Percentiles rank a stretch among this genome's conserved stretches.
Conservation (phyloP, 2,329 filamentous ascomycete genomes). For the Monascus ruber region DNA sequence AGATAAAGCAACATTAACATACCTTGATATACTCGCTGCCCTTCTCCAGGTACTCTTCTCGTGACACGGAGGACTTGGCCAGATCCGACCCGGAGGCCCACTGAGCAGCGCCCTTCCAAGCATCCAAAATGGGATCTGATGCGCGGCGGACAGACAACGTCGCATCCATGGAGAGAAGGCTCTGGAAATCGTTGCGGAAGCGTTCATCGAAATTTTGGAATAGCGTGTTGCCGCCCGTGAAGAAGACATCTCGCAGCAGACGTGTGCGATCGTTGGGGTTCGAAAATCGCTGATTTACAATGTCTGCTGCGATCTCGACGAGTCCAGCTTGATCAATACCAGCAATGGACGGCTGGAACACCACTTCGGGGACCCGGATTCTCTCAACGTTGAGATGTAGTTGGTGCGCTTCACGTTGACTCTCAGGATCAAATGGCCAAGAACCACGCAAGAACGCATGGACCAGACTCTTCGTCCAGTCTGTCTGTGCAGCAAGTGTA, state of each 20-base stretch:
- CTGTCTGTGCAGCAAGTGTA: conserved; percentile 80
- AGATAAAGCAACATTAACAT: conserved; percentile 4
- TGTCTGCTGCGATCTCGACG: conserved; percentile 81
- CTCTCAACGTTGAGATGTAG: conserved; percentile 94
- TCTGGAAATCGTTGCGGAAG: conserved; percentile 58
- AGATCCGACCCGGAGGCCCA: conserved; percentile 57
- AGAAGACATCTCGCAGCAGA: conserved; percentile 75
- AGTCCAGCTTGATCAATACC: conserved; percentile 89
- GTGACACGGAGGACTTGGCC: conserved; percentile 57
- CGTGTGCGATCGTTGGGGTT: conserved; percentile 48
- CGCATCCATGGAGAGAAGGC: conserved; percentile 58
- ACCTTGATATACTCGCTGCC: conserved; percentile 88
- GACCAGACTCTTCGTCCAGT: conserved; percentile 86
- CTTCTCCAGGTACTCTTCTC: conserved; percentile 82
- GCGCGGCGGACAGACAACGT: conserved; percentile 63
- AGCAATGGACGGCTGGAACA: conserved; percentile 86
- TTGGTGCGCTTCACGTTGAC: conserved; percentile 71
- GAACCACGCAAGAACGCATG: conserved; percentile 86
- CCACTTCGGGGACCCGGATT: conserved; percentile 83
- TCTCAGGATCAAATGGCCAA: conserved; percentile 70
- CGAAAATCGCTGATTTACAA: conserved; percentile 69
- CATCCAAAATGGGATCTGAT: conserved; percentile 66
- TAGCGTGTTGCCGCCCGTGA: conserved; percentile 85
- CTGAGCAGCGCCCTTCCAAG: conserved; percentile 82
- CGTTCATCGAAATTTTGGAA: conserved; percentile 81